Evolutionary conservation across 2,329 filamentous ascomycete species (phyloP).

Genomic region (Fusarium sp.): DNA sequence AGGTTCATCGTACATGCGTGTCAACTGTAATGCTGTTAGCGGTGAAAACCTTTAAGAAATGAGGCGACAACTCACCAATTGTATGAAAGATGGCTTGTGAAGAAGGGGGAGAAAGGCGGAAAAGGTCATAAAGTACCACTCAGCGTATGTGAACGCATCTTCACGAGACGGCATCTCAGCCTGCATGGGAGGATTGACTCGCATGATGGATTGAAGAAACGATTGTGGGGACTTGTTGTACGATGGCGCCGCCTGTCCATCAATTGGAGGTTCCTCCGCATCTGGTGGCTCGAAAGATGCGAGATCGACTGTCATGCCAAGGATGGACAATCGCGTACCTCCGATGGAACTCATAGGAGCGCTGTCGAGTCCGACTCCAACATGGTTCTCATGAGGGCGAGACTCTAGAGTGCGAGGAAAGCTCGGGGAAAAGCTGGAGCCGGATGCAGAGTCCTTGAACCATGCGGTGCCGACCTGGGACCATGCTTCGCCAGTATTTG

Average conservation of each 20-base stretch:
- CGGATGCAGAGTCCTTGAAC: slow-evolving; percentile 52
- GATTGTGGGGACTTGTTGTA: slow-evolving; percentile 81
- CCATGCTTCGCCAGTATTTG: slow-evolving; percentile 50
- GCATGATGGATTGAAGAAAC: slow-evolving; percentile 75
- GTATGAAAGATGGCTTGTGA: slow-evolving; percentile 81
- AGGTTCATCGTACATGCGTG: slow-evolving; percentile 77
- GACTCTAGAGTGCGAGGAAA: slow-evolving; percentile 57
- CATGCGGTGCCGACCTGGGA: slow-evolving; percentile 51
- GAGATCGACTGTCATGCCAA: slow-evolving; percentile 84
- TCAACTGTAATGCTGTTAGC: slow-evolving; percentile 60
- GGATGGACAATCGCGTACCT: slow-evolving; percentile 80
- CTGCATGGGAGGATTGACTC: slow-evolving; percentile 68
- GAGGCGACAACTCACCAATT: slow-evolving; percentile 65
- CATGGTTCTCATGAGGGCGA: slow-evolving; percentile 71
- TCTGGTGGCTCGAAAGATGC: slow-evolving; percentile 77
- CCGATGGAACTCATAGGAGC: slow-evolving; percentile 79
- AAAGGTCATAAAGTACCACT: slow-evolving; percentile 81
- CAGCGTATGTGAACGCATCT: slow-evolving; percentile 76
- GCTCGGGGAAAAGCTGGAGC: slow-evolving; percentile 39
- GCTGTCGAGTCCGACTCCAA: slow-evolving; percentile 74
- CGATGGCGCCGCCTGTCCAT: slow-evolving; percentile 58
- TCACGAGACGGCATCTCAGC: slow-evolving; percentile 73
- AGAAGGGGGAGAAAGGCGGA: slow-evolving; percentile 80
- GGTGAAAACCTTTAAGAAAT: neutral
- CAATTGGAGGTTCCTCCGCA: slow-evolving; percentile 67